These are phyloP conservation scores for Candida dubliniensis DNA, from an alignment of 1,139 yeast genomes.

Conservation along the genomic window DNA sequence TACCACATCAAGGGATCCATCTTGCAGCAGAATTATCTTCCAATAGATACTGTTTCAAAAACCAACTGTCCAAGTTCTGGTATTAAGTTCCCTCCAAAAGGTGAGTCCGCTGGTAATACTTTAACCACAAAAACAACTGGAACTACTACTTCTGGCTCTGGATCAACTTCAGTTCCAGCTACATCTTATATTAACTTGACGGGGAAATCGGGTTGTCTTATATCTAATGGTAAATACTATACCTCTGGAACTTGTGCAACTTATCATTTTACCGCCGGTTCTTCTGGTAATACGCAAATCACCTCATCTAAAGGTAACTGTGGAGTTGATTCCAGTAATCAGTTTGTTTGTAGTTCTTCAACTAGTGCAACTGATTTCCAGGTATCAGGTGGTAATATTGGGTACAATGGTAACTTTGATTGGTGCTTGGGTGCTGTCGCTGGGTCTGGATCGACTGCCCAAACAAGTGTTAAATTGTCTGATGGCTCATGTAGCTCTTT, in stretches of 20 bases:
- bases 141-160: background rate
- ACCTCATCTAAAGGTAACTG: slow-evolving; percentile 74
- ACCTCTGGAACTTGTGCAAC: slow-evolving; percentile 83
- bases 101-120: slow-evolving; percentile 16
- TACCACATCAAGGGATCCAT: slow-evolving; percentile 78
- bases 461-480: slow-evolving; percentile 54
- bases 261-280: slow-evolving; percentile 37
- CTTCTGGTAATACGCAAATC: slow-evolving; percentile 69
- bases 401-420: slow-evolving; percentile 59
- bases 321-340: slow-evolving; percentile 41
- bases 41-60: slow-evolving; percentile 54
- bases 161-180: slow-evolving; percentile 31
- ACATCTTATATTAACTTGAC: slow-evolving; percentile 49
- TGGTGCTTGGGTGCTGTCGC: slow-evolving; percentile 55
- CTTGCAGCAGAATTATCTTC: slow-evolving; percentile 59
- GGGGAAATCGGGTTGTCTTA: slow-evolving; percentile 72
- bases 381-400: slow-evolving; percentile 43
- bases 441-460: slow-evolving; percentile 37
- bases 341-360: slow-evolving; percentile 33
- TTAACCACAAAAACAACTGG: slow-evolving; percentile 3
- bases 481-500: slow-evolving; percentile 33
- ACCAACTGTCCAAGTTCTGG: slow-evolving; percentile 65
- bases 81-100: slow-evolving; percentile 73
- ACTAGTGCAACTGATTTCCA: slow-evolving; percentile 44
- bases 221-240: slow-evolving; percentile 84